Base-by-base conservation (phyloP, 148 eudicot genomes). In the Amaranthus cruentus region DNA sequence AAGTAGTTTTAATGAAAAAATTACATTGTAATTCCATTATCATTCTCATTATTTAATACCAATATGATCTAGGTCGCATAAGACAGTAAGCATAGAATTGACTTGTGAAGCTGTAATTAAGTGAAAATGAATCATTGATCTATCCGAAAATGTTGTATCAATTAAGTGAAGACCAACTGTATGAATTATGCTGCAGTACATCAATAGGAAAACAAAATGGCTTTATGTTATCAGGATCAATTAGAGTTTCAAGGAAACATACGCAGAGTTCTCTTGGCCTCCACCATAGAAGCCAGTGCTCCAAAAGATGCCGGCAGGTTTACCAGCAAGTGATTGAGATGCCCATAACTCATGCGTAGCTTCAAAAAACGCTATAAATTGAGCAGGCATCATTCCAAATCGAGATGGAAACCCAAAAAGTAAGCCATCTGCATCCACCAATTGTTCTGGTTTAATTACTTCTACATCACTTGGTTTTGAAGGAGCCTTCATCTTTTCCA, bases 271-370 rank as follows among this genome's bases (percentile, higher is more conserved):
- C 77, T 89, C 93, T 79, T 89, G 93, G 13, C 93, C 93, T 55
- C 93, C 93, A 3, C 91, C 88, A 72, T 86, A 87, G 82, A 85
- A 89, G 55, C 91, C 93, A 21, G 91, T 89, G 67, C 93, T 89
- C 93, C 93, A 89, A 73, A 89, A 89, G 49, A 89, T 67, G 51
- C 93, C 93, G 9, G 93, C 93, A 69, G 93, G 93, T 72, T 89
- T 89, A 56, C 93, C 91, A 46, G 93, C 91, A 11, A 89, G 88
- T 0, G 85, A 82, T 63, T 89, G 93, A 71, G 78, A 73, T n/a
- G 79, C 83, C 85, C 86, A 85, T 18, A 89, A 55, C 62, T 81
- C 82, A 43, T 71, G 58, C 3, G 88, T 84, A 57, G 89, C 80
- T 58, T 84, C 93, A 80, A 89, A 89, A 75, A 89, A 89, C 59